Evolutionary conservation across 1,284 basidiomycete genomes (phyloP), one percentile per base, ranked within the genome.

Genomic region (Ceratobasidium sp.): DNA sequence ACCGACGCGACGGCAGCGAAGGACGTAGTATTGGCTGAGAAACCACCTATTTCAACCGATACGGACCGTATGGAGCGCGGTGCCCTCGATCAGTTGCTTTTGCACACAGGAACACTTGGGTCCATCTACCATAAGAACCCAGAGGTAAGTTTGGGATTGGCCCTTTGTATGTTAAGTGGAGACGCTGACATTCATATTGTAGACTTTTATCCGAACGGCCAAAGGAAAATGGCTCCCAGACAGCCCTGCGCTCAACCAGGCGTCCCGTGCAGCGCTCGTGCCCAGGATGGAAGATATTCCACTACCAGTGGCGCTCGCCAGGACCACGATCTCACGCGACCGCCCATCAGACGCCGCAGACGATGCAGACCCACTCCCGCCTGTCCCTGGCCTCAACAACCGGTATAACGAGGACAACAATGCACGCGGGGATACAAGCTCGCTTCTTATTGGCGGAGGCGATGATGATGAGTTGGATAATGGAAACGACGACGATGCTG

Each of bases 31-130:
- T 86, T 99, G 21, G 87, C 94, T 8, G 93, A 95, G 76, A 98
- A 98, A 78, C 98, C 98, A 18, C 86, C 95, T 2, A 98, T 99
- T 76, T 96, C 95, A n/a, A 98, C 95, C 1, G 96, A 99, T 80
- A 95, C 95, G 6, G 98, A 99, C 80, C 85, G 95, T 47, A 98
- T 99, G 94, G 96, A 98, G 80, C 88, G 95, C 77, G 94, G 95
- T 28, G 92, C 96, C 71, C 87, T 98, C 44, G 96, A 98, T 82
- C 95, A 97, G 77, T 84, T 96, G 21, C 81, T 94, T 44, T 80
- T 94, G 49, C 92, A 94, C 77, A 92, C 92, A 0, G 93, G 91
- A 13, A 92, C 91, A n/a, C 81, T 94, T 46, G 91, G 91, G 30
- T 93, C 92, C 71, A 93, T 94, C 75, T 94, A 94, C 79, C 92